These are phyloP conservation scores for Tulasnella sp. DNA, from an alignment of 768 basidiomycete species.

Conservation along the genomic window DNA sequence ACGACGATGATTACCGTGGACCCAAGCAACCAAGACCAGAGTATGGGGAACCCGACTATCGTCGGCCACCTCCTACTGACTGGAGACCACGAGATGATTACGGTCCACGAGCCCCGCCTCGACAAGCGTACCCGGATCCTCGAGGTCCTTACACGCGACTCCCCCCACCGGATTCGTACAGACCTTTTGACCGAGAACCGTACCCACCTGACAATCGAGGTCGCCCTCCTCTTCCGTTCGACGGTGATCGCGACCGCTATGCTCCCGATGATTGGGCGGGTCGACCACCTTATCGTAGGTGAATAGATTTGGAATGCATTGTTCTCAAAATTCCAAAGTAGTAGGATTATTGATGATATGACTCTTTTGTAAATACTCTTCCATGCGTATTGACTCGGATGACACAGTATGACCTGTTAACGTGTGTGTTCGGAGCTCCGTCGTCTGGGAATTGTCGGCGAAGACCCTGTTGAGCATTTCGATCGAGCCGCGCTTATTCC, in stretches of 20 bases:
- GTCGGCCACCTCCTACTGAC: background rate
- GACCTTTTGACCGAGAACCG: background rate
- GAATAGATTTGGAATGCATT: no score
- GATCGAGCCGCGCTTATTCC: background rate
- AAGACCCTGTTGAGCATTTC: background rate
- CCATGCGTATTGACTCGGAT: no score
- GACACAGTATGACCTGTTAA: no score
- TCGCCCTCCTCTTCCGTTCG: background rate
- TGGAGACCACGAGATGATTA: slow-evolving; percentile 1
- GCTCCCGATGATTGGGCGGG: background rate
- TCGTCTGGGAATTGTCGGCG: background rate
- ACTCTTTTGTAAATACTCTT: no score
- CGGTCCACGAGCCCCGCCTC: background rate
- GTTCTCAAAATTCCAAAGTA: no score
- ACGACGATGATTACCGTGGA: background rate
- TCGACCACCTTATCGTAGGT: background rate
- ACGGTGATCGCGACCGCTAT: background rate
- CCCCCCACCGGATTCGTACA: background rate
- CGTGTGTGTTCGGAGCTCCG: background rate
- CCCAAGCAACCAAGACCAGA: background rate
- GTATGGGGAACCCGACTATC: background rate
- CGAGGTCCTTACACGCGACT: background rate
- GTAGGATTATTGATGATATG: no score
- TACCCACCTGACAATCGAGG: background rate
- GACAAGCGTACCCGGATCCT: background rate